Conservation (phyloP, 2,329 filamentous ascomycete species). For the Epichloe aotearoae region DNA sequence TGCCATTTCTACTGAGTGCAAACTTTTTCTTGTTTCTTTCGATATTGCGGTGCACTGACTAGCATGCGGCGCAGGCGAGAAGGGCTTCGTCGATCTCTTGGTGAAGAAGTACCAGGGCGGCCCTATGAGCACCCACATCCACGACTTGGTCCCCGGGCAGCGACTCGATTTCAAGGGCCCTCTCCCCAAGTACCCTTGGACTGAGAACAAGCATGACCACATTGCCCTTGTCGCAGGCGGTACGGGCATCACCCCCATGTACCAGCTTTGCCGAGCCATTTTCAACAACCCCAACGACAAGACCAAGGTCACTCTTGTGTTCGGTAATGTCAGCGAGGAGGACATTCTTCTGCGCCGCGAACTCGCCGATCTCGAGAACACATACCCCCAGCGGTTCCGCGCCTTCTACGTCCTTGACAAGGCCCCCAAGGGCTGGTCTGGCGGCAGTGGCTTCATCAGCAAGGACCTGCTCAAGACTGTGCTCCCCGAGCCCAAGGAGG, state of each 20-base stretch:
- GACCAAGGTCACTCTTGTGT: slow-evolving; percentile 93
- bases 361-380: slow-evolving; percentile 79
- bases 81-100: slow-evolving; percentile 75
- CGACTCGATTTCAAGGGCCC: slow-evolving; percentile 87
- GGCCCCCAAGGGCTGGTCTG: slow-evolving; percentile 62
- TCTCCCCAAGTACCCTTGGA: slow-evolving; percentile 85
- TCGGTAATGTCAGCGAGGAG: slow-evolving; percentile 77
- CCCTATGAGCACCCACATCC: slow-evolving; percentile 82
- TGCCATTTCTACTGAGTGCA: too few relatives aligned
- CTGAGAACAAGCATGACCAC: slow-evolving; percentile 85
- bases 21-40: not conserved
- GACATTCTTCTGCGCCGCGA: slow-evolving; percentile 88
- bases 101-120: slow-evolving; percentile 87
- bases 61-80: slow-evolving; percentile 39
- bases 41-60: not conserved
- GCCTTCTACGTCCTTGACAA: slow-evolving; percentile 91
- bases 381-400: slow-evolving; percentile 86
- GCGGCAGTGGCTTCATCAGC: slow-evolving; percentile 66
- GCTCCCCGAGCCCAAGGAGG: slow-evolving; percentile 78
- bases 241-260: slow-evolving; percentile 96
- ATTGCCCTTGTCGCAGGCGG: slow-evolving; percentile 82
- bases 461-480: slow-evolving; percentile 94
- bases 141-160: slow-evolving; percentile 71
- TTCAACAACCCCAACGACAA: slow-evolving; percentile 94
- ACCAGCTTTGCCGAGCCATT: slow-evolving; percentile 80